Base-by-base conservation (phyloP, 176 grass and related monocot species). In the Puya raimondii region DNA sequence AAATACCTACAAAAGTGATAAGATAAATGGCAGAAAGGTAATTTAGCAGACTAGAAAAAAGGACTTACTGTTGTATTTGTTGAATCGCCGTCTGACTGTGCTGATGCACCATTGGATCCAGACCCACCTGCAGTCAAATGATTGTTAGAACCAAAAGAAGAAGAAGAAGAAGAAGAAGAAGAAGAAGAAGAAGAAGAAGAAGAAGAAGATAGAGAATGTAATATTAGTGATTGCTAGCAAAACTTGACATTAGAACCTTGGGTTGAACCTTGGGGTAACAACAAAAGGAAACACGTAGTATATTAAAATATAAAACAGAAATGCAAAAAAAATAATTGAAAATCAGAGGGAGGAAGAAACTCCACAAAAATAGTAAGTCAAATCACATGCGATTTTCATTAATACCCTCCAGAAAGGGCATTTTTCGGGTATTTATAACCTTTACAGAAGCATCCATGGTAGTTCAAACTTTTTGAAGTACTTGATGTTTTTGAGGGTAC, bases 81-180 rank as follows among this genome's bases (percentile, higher is more conserved):
- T 22, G 56, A 61, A 61, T 61, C 56, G 9, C 56, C 56, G 22
- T 61, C 56, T 61, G 79, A 81, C 77, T 85, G 79, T 81, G 71
- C 67, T 56, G 84, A 69, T 49, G 71, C 74, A 75, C 89, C 93
- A 75, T 78, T 88, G 65, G 83, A 79, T 20, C 92, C 83, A 85
- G 75, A 82, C 80, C 61, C 78, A 75, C 93, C 93, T 97, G 83
- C 6, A 74, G 12, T 58, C 49, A 58, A 70, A 63, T 73, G 58
- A 56, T 47, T 50, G 20, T 25, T 15, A 76, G 59, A 20, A 7
- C 12, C 63, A 63, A 47, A 26, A 42, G 10, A 21, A 76, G 52
- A 67, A 20, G 47, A 63, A 58, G 13, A n/a, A 17, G 2, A 54
- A 54, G 51, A 54, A 13, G 14, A 59, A 58, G 20, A 20, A 9